Base-by-base conservation (phyloP, 495 filamentous ascomycete species). In the Amniculicola lignicola region DNA sequence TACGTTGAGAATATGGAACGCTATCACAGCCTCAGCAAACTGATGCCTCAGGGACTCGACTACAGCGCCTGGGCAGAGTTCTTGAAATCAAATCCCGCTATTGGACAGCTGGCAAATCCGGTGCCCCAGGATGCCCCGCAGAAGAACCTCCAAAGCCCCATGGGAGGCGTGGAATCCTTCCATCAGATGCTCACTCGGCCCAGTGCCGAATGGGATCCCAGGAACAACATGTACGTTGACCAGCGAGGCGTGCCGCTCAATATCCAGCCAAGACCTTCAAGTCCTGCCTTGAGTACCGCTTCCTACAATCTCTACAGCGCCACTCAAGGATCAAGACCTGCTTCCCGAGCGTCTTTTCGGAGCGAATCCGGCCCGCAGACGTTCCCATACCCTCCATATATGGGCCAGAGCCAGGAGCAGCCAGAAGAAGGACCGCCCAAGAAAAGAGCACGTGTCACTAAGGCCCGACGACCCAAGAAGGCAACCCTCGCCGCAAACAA, bases 371-470 rank as follows among this genome's bases (percentile, higher is more conserved):
- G 28, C 35, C 43, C 45, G 11, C 36, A 54, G 12, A 10, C 18
- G 18, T 27, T 31, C 18, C 25, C 31, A 3, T 46, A 37, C 22
- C 22, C 40, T 38, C 54, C 45, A 3, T 47, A 33, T 23, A 28
- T 23, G 3, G 14, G 14, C 2, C n/a, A 28, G 5, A 7, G 14
- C 7, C 45, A 44, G 14, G 21, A 37, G 16, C 53, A 49, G n/a
- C 31, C 42, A 23, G 69, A 70, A 47, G 71, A 74, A 42, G 73
- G 63, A 2, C 71, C 69, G 16, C 25, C 77, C 57, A 82, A 85
- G 74, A 87, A 87, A 77, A 75, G 86, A 62, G 90, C 88, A 16
- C 89, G 84, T 60, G 72, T 86, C 21, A 86, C 78, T 21, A 81
- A 83, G 65, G 81, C 84, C 3, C 80, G 86, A 29, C 82, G 83